Base-by-base conservation (phyloP, 1,139 yeast species). In the Debaryomyces singareniensis region DNA sequence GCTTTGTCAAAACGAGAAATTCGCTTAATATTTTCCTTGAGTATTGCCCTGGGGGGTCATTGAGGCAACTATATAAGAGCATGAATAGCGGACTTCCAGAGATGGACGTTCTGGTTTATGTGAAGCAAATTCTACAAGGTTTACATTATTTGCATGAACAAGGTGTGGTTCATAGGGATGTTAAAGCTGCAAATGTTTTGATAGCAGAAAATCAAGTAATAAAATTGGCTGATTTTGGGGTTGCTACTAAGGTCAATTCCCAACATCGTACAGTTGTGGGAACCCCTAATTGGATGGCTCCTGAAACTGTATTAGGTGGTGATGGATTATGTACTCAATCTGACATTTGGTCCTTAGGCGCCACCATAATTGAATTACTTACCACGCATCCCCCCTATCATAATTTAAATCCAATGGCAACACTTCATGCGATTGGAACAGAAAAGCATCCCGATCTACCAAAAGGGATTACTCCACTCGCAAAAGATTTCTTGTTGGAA, bases 281-380 rank as follows among this genome's bases (percentile, higher is more conserved):
- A 3, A 80, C 91, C 0, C 89, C 91, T 1, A 78, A 81, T 47
- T 82, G 91, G 91, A 81, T 82, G 87, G 91, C 94, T 0, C 94
- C 94, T 0, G 94, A 83, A 49, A 71, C 85, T 1, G 73, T 75
- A 1, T 55, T 76, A 26, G 78, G 83, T 12, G 78, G 87, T 40
- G 85, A 82, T 44, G 96, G 95, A 5, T 79, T 93, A 3, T 80
- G 94, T 24, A 77, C 94, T 0, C 84, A 94, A 1, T 84, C 95
- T 4, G 94, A 83, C 53, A 73, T 82, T 15, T 83, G 94, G 97
- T 84, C 96, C n/a, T 58, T 91, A 22, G 99, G 97, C 2, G 95
- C 96, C 12, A 91, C 97, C 0, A 74, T 89, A 4, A 76, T 89
- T 6, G 99, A 91, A 51, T 60, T 91, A 29, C 62, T 86, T 32